Percentiles rank a stretch among this genome's conserved stretches.
Evolutionary conservation across 1,139 yeast genomes (phyloP).

Genomic region (Schwanniomyces etchellsii): DNA sequence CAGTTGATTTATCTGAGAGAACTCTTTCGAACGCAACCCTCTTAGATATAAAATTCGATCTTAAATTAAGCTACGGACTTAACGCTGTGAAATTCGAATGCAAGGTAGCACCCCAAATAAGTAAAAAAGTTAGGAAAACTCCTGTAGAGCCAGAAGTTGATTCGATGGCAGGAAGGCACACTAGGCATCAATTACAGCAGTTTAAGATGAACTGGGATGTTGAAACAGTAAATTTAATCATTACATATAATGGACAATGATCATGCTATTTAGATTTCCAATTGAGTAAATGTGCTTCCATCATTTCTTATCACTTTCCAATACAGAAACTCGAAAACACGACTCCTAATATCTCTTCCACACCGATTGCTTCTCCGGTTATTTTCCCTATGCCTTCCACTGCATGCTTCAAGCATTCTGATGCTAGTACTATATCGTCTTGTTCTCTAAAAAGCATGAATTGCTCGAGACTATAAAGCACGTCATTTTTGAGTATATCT

Average conservation of each 20-base stretch:
- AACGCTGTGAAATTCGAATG: conserved; percentile 44
- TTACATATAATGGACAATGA: conserved; percentile 16
- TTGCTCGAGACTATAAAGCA: conserved; percentile 62
- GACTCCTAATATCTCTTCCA: conserved; percentile 87
- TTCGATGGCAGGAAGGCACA: conserved; percentile 34
- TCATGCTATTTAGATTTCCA: conserved; percentile 4
- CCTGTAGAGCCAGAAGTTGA: conserved; percentile 20
- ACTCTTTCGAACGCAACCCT: conserved; percentile 7
- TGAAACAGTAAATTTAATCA: conserved; percentile 34
- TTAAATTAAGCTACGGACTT: conserved; percentile 45
- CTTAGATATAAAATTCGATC: conserved; percentile 40
- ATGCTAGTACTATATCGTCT: conserved; percentile 75
- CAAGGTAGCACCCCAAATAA: conserved; percentile 35
- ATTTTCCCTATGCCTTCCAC: conserved; percentile 88
- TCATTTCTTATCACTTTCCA: conserved; percentile 55
- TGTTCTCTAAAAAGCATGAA: conserved; percentile 46
- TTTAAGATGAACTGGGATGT: conserved; percentile 45
- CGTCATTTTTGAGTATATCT: conserved; percentile 69
- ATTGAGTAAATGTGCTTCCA: conserved; percentile 1
- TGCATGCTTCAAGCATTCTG: conserved; percentile 70
- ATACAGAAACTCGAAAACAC: conserved; percentile 91
- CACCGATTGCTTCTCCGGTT: conserved; percentile 83
- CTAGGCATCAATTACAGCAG: conserved; percentile 45
- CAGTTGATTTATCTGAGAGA: conserved; percentile 31
- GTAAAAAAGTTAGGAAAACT: conserved; percentile 27